Evolutionary conservation across 2,329 filamentous ascomycete species (phyloP).

Genomic region (Paraphoma chrysanthemicola): DNA sequence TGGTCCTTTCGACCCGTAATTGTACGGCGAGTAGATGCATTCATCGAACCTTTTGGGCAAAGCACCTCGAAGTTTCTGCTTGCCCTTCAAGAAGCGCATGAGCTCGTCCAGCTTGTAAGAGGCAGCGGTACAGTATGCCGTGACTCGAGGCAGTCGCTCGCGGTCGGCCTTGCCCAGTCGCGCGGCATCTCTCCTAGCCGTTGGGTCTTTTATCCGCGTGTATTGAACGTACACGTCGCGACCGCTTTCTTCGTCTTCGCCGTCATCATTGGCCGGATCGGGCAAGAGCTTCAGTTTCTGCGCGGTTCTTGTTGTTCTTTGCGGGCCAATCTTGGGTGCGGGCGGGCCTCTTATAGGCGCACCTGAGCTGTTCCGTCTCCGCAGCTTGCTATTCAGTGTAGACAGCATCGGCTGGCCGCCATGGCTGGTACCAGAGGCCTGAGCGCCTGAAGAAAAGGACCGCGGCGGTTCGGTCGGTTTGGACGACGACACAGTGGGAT

Average conservation of each 20-base stretch:
- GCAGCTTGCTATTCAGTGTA: constrained; percentile 84
- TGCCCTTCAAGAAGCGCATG: constrained; percentile 89
- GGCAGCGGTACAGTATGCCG: constrained; percentile 94
- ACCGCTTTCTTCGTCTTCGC: constrained; percentile 83
- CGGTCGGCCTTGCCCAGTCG: constrained; percentile 92
- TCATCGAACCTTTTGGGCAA: constrained; percentile 95
- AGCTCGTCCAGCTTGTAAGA: constrained; percentile 89
- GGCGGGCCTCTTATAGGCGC: constrained; percentile 59
- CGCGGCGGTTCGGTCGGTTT: constrained; percentile 49
- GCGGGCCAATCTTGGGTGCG: constrained; percentile 82
- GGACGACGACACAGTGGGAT: constrained; percentile 63
- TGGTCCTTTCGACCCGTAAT: constrained; percentile 65
- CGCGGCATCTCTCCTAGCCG: constrained; percentile 88
- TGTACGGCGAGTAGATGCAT: constrained; percentile 95
- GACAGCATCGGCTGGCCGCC: constrained; percentile 63
- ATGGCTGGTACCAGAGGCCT: constrained; percentile 46
- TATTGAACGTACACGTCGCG: constrained; percentile 98
- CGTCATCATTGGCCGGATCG: constrained; percentile 83
- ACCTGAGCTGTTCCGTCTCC: constrained; percentile 84
- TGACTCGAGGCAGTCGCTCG: constrained; percentile 85
- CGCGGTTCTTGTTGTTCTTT: constrained; percentile 91
- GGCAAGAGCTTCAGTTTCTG: constrained; percentile 98
- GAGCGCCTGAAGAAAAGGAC: constrained; percentile 34
- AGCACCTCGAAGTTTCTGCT: constrained; percentile 76
- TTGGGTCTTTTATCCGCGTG: constrained; percentile 96